Base-by-base conservation (phyloP, 495 filamentous ascomycete species). In the Aspergillus campestris region DNA sequence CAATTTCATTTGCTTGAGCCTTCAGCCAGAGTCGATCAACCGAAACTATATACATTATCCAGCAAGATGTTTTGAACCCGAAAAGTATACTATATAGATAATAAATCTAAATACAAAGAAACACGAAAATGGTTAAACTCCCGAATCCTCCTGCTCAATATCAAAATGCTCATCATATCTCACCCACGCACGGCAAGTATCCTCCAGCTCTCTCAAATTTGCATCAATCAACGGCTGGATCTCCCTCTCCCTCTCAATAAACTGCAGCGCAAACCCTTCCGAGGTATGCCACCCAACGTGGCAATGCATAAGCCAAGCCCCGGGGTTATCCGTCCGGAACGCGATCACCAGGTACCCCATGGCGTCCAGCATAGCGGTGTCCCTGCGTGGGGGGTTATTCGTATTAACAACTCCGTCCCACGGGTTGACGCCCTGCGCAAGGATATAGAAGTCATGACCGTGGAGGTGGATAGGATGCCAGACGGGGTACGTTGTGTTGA, bases 401-500 rank as follows among this genome's bases (percentile, higher is more conserved):
- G 46, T 47, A 18, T 34, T 32, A 1, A 48, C 6, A 5, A 30
- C 27, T 1, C 51, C 50, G 38, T 44, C 47, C 14, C 48, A 59
- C 0, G 50, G 42, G 2, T 48, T 47, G 35, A 14, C 40, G n/a
- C 84, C 70, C 53, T 90, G 86, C 33, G 46, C 44, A 29, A 58
- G 48, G 62, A 48, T 31, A 14, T 47, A 43, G 64, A 89, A 90
- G 51, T 82, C 76, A 64, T 94, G 87, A 0, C 86, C 86, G 69
- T 92, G 86, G 2, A 94, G 70, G 69, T 94, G 86, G 69, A 90
- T 89, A 0, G 86, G 88, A 59, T 92, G 84, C 29, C 71, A 75
- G 34, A 80, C 80, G 0, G 75, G 78, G 77, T 24, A 74, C 45
- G 57, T 87, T 66, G 28, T 56, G 32, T 62, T 66, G 48, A 81